Percentiles rank a stretch among this genome's conserved stretches.
phyloP scores from a whole-genome alignment of 805 yeast species.

The Schwanniomyces vanrijiae region DNA sequence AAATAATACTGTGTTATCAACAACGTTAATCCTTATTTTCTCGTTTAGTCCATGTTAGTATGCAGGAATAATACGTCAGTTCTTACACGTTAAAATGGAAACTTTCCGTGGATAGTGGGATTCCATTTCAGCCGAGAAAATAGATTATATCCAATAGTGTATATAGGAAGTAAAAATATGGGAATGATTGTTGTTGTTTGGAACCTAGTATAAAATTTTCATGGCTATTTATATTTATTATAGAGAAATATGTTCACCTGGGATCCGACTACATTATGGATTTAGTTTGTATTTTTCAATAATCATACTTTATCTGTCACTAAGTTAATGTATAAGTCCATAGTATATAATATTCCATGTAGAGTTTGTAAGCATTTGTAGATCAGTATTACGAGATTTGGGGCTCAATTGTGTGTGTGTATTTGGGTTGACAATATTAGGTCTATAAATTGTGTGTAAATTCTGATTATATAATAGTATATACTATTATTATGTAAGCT shows the following conservation, averaged over 20 bases:
- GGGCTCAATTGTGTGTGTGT: background rate
- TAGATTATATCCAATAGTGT: background rate
- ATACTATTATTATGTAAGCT: background rate
- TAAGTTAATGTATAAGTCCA: too few species aligned
- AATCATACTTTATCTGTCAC: too few species aligned
- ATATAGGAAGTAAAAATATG: too few species aligned
- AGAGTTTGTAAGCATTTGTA: background rate
- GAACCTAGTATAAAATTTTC: too few species aligned
- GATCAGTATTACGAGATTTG: background rate
- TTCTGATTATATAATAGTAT: background rate
- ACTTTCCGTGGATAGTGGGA: background rate
- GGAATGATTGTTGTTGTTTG: too few species aligned
- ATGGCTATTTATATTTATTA: too few species aligned
- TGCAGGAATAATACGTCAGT: background rate
- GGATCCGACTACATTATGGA: too few species aligned
- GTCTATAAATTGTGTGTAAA: too few species aligned
- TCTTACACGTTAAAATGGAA: background rate
- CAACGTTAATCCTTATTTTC: background rate
- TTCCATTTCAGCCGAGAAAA: background rate
- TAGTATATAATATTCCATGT: too few species aligned
- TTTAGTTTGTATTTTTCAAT: too few species aligned
- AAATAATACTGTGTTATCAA: background rate
- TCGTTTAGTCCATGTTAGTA: background rate
- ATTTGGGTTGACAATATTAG: too few species aligned
- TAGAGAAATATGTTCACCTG: too few species aligned